Evolutionary conservation across 192 early-diverging fungal species (phyloP).

Genomic region (Entomortierella parvispora): DNA sequence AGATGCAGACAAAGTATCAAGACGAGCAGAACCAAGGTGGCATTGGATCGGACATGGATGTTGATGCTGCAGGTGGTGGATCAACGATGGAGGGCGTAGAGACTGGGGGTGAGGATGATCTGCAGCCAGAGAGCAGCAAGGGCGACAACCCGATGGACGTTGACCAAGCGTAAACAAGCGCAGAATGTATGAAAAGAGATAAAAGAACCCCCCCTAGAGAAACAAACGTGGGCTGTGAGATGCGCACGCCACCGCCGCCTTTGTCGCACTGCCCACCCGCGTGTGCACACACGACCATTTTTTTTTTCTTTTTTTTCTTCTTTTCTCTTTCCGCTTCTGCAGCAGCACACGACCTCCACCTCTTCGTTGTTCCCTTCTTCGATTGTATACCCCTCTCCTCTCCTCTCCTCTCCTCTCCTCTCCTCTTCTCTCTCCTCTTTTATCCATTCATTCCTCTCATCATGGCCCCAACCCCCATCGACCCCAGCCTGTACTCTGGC

Average conservation of each 20-base stretch:
- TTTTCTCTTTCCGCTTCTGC: background rate
- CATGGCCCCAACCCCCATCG: background rate
- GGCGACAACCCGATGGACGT: conserved; percentile 17
- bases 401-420: background rate
- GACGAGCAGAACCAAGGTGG: background rate
- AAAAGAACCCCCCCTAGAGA: background rate
- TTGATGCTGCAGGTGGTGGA: background rate
- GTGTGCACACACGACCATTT: too few relatives aligned
- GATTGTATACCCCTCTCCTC: background rate
- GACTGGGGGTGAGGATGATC: too few relatives aligned
- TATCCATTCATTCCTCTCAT: background rate
- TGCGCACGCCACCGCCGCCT: too few relatives aligned
- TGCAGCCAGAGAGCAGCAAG: background rate
- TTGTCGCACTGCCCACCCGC: too few relatives aligned
- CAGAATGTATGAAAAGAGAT: background rate
- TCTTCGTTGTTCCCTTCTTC: background rate
- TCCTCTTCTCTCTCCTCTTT: background rate
- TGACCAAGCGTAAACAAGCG: conserved; percentile 6
- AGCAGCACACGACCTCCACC: background rate
- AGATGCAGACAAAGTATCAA: background rate
- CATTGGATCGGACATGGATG: conserved; percentile 8
- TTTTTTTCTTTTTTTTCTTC: too few relatives aligned
- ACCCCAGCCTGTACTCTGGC: conserved; percentile 26
- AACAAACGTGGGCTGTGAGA: too few relatives aligned
- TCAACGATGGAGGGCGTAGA: conserved; percentile 29